Evolutionary conservation across 129 eudicot genomes (phyloP).

Genomic region (Mikania micrantha): DNA sequence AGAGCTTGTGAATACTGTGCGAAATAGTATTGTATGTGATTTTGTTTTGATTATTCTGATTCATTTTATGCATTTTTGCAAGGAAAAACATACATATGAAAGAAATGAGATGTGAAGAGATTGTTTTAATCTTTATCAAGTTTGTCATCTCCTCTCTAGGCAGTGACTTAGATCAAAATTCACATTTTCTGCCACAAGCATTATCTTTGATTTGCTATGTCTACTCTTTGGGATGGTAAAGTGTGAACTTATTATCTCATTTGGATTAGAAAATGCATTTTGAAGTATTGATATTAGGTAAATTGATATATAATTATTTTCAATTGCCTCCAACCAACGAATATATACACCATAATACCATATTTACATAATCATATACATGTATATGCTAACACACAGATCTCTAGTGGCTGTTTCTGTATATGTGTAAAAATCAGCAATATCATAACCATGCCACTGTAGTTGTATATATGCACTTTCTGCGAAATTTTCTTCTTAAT

Average conservation of each 20-base stretch:
- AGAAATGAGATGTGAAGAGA: neutral
- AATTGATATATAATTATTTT: neutral
- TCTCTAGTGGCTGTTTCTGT: slow-evolving; percentile 3
- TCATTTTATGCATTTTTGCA: neutral
- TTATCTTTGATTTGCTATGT: neutral
- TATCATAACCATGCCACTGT: neutral
- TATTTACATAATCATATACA: neutral
- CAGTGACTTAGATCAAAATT: neutral
- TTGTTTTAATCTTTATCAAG: neutral
- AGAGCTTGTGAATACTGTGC: neutral
- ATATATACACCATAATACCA: neutral
- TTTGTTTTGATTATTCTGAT: neutral
- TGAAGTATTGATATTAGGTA: neutral
- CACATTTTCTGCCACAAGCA: neutral
- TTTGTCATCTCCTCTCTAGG: neutral
- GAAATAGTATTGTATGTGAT: slow-evolving; percentile 11
- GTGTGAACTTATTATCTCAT: neutral
- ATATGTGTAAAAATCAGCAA: neutral
- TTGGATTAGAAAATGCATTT: slow-evolving; percentile 2
- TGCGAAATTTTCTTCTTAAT: neutral
- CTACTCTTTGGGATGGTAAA: neutral
- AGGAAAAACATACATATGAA: neutral
- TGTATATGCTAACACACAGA: slow-evolving; percentile 5
- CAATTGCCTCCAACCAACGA: neutral
- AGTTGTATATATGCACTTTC: neutral